Evolutionary conservation across 2,329 filamentous ascomycete species (phyloP), one percentile per base, ranked within the genome.

Genomic region (Daldinia sp.): DNA sequence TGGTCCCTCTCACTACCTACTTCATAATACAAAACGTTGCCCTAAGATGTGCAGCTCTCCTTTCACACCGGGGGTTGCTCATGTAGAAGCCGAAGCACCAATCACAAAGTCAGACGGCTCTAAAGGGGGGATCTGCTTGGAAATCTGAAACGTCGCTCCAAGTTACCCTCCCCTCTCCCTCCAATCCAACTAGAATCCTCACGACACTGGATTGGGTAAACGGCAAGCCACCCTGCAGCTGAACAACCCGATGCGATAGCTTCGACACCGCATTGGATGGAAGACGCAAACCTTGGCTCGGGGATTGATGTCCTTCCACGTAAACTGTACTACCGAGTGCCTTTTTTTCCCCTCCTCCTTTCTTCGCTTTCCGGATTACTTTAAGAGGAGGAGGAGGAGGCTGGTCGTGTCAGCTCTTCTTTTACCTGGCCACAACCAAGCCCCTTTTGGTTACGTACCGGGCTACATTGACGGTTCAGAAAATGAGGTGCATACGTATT

Each of bases 141-240:
- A 53, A 68, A 63, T 66, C 62, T 68, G 65, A 68, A 68, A 68
- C 65, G 63, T 63, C 59, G 62, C 62, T 63, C 59, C 52, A 62
- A 67, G 64, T 58, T 60, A 41, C 52, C 62, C 53, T 63, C n/a
- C 29, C 15, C 27, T 30, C n/a, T 8, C 45, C 45, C 25, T 48
- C 58, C 54, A 61, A 64, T 59, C 53, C 57, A 58, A 57, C 63
- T 41, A n/a, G 35, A 52, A 53, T 57, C 61, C 58, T 63, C 56
- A 55, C 49, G 43, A 52, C 23, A 32, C 64, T 57, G 48, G 13
- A 66, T 61, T 64, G 61, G 60, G 30, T 19, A 39, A 52, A 39
- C 43, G 48, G 52, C 25, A 66, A 66, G 64, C 64, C 64, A 66
- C 53, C 64, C 43, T 66, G 63, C 60, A 63, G 35, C 49, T 56